Percentiles rank a stretch among this genome's conserved stretches.
Evolutionary conservation across 257 asterid species (phyloP).

Genomic region (Anisodus tanguticus): DNA sequence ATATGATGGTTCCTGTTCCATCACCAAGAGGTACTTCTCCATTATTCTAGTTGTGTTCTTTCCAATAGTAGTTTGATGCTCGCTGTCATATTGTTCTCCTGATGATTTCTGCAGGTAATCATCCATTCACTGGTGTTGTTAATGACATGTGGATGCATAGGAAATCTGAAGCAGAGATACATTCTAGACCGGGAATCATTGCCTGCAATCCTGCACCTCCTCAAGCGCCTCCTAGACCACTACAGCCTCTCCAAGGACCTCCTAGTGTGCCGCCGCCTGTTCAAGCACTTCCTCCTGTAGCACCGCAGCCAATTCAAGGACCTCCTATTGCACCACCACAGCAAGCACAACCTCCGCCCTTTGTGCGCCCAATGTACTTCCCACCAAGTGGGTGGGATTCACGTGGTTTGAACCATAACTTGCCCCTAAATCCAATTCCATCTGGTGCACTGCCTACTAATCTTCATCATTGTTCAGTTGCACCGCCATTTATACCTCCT

Average conservation of each 20-base stretch:
- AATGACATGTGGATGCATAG: constrained; percentile 49
- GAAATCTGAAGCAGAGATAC: constrained; percentile 58
- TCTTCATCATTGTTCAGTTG: constrained; percentile 58
- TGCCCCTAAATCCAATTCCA: constrained; percentile 50
- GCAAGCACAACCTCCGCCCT: constrained; percentile 60
- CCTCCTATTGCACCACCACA: constrained; percentile 61
- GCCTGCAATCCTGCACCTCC: constrained; percentile 48
- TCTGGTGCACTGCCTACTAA: constrained; percentile 51
- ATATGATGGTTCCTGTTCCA: constrained; percentile 39
- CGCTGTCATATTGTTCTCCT: not conserved
- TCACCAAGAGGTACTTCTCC: constrained; percentile 40
- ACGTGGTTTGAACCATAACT: constrained; percentile 60
- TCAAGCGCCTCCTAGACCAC: constrained; percentile 59
- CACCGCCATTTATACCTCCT: constrained; percentile 77
- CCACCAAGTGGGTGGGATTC: constrained; percentile 80
- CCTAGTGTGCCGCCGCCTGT: constrained; percentile 47
- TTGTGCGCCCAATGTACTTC: constrained; percentile 60
- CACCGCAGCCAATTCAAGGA: constrained; percentile 61
- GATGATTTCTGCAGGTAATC: constrained; percentile 36
- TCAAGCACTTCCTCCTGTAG: constrained; percentile 43
- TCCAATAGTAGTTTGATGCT: constrained; percentile 15
- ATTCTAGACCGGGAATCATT: constrained; percentile 53
- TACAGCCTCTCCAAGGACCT: constrained; percentile 60
- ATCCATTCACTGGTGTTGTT: constrained; percentile 37
- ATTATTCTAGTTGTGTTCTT: constrained; percentile 12